These are phyloP conservation scores for Trametes villosa DNA, from an alignment of 768 basidiomycete genomes.

Conservation along the genomic window DNA sequence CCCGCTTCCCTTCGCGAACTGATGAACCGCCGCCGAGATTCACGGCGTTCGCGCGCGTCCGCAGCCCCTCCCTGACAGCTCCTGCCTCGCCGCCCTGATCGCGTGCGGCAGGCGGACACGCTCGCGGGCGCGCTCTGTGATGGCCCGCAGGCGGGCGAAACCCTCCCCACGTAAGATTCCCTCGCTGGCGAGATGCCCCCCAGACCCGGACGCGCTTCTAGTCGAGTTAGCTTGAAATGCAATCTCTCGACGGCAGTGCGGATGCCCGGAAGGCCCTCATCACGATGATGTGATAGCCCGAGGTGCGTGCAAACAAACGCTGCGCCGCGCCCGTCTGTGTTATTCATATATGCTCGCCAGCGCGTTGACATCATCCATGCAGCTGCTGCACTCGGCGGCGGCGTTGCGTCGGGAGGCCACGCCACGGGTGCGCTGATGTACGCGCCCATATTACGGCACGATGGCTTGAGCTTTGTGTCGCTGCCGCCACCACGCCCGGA, in stretches of 20 bases:
- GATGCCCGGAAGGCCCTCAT: conserved; percentile 15
- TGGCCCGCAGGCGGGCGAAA: conserved; percentile 4
- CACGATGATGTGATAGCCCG: conserved; percentile 13
- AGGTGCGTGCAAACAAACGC: not conserved
- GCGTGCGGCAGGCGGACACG: not conserved
- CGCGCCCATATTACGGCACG: conserved; percentile 27
- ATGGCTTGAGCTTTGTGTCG: conserved; percentile 31
- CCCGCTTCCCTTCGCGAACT: conserved; percentile 7
- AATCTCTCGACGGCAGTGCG: conserved; percentile 6
- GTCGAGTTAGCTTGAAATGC: conserved; percentile 13
- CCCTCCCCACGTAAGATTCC: not conserved
- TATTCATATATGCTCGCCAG: conserved; percentile 1
- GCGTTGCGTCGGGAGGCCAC: not conserved
- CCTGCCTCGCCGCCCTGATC: conserved; percentile 14
- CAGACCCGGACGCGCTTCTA: not conserved
- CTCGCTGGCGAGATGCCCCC: conserved; percentile 1
- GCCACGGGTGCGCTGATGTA: not conserved
- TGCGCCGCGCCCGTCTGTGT: conserved; percentile 2
- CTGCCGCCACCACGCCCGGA: conserved; percentile 19
- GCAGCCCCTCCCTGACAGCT: conserved; percentile 9
- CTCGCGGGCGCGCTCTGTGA: not conserved
- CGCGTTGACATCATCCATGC: conserved; percentile 13
- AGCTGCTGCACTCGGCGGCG: not conserved
- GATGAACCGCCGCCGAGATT: conserved; percentile 3
- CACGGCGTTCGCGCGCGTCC: not conserved